phyloP scores from a whole-genome alignment of 2,329 filamentous ascomycete genomes.

The Aspergillus sp. region DNA sequence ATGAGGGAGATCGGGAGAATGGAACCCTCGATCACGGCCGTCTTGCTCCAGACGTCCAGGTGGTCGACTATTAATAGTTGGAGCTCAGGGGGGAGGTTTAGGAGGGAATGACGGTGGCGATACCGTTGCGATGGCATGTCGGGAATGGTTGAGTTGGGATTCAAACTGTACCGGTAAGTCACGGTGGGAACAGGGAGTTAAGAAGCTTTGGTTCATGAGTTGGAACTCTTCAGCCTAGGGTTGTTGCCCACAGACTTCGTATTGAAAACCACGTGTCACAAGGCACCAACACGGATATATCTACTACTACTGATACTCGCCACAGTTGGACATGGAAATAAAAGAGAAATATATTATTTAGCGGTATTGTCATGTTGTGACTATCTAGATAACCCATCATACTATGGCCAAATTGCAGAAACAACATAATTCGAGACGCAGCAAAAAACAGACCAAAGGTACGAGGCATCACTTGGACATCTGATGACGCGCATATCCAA shows the following conservation, averaged over 20 bases:
- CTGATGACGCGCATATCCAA: too few species aligned
- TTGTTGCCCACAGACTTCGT: background rate
- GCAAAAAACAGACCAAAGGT: too few species aligned
- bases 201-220: background rate
- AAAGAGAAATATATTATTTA: too few species aligned
- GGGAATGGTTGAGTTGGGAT: background rate
- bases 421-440: too few species aligned
- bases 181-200: background rate
- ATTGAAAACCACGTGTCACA: conserved; percentile 25
- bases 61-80: background rate
- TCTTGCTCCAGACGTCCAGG: background rate
- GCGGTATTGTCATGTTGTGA: too few species aligned
- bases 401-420: too few species aligned
- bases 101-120: background rate
- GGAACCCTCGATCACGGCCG: background rate
- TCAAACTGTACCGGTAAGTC: background rate
- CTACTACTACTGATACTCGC: too few species aligned
- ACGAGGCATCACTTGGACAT: too few species aligned
- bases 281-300: conserved; percentile 26
- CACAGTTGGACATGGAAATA: too few species aligned
- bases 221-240: background rate
- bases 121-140: background rate
- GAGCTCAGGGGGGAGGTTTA: background rate
- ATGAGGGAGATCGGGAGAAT: background rate
- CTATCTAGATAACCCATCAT: too few species aligned